These are phyloP conservation scores for Leishmania turanica DNA, from an alignment of 208 protist genomes.

Conservation along the genomic window DNA sequence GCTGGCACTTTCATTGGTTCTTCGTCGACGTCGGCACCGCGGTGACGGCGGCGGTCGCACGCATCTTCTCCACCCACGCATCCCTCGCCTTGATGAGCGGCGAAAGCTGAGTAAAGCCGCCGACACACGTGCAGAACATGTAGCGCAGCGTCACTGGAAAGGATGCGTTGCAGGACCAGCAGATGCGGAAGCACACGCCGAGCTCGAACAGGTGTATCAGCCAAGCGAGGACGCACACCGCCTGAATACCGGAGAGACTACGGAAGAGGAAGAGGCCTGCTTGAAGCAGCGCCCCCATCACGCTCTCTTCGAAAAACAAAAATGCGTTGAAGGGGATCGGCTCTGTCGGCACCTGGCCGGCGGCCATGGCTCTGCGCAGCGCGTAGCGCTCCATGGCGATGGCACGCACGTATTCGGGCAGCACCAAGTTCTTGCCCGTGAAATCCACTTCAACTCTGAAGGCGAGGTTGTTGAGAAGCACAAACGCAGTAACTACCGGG, in stretches of 20 bases:
- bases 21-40: constrained; percentile 17
- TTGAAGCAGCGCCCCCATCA: constrained; percentile 47
- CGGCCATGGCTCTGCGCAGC: background rate
- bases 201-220: constrained; percentile 58
- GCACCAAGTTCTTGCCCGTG: constrained; percentile 31
- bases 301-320: constrained; percentile 45
- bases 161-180: constrained; percentile 41
- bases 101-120: constrained; percentile 58
- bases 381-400: constrained; percentile 5
- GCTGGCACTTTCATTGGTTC: background rate
- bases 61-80: constrained; percentile 33
- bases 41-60: background rate
- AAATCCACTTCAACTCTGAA: constrained; percentile 34
- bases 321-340: constrained; percentile 2
- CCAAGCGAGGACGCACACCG: constrained; percentile 45
- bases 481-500: constrained; percentile 39
- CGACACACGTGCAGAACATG: constrained; percentile 40
- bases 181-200: constrained; percentile 53
- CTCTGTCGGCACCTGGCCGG: background rate
- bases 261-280: constrained; percentile 35
- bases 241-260: constrained; percentile 39
- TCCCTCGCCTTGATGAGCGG: constrained; percentile 38
- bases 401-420: constrained; percentile 33
- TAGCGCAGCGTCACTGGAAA: constrained; percentile 30
- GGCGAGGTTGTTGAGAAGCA: constrained; percentile 70